Percentiles rank a stretch among this genome's conserved stretches.
These are phyloP conservation scores for Epicoccum nigrum DNA, from an alignment of 2,329 filamentous ascomycete species.

Conservation along the genomic window DNA sequence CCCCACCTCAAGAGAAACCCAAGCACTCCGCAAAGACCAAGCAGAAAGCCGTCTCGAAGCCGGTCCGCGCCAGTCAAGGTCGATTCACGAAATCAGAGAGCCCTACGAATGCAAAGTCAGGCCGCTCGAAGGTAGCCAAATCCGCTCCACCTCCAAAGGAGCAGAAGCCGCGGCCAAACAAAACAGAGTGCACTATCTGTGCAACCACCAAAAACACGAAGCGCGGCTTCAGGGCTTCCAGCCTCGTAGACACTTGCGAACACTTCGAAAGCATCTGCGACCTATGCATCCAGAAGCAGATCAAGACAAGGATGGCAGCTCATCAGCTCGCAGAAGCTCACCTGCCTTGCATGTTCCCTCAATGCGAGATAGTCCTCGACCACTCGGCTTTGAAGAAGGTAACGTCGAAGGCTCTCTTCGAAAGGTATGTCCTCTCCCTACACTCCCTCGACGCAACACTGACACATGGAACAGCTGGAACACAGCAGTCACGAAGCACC, in stretches of 20 bases:
- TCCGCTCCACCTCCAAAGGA: constrained; percentile 4
- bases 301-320: constrained; percentile 24
- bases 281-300: constrained; percentile 26
- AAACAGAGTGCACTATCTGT: constrained; percentile 31
- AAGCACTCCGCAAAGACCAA: background rate
- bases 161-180: constrained; percentile 11
- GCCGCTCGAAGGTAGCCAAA: constrained; percentile 8
- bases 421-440: constrained; percentile 19
- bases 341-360: constrained; percentile 22
- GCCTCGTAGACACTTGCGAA: constrained; percentile 16
- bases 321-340: constrained; percentile 22
- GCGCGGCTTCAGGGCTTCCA: constrained; percentile 17
- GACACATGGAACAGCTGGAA: constrained; percentile 29
- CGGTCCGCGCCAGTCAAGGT: background rate
- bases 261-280: constrained; percentile 31
- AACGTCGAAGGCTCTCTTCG: constrained; percentile 15
- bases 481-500: constrained; percentile 21
- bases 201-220: constrained; percentile 10
- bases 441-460: background rate
- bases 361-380: constrained; percentile 21
- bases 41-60: background rate
- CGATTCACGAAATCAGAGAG: constrained; percentile 11
- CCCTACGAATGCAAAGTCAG: constrained; percentile 4
- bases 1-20: background rate
- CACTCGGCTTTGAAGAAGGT: constrained; percentile 16